Percentiles rank a stretch among this genome's conserved stretches.
Evolutionary conservation across 345 rosid species (phyloP).

Genomic region (Turnera subulata): DNA sequence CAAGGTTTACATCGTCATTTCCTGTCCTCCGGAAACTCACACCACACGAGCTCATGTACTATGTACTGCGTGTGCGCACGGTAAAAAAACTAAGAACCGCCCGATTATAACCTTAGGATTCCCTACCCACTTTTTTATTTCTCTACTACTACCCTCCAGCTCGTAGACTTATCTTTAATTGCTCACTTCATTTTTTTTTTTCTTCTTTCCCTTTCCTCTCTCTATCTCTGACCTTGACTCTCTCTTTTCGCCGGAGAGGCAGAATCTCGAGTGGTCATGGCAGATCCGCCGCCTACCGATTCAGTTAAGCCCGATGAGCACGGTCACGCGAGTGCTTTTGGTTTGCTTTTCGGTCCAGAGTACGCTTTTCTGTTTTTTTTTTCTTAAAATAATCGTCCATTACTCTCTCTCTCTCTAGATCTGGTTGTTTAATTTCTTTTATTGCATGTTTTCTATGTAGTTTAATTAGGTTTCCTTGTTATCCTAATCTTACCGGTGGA

Average conservation of each 20-base stretch:
- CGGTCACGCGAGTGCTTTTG: neutral
- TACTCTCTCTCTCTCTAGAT: neutral
- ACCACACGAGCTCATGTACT: no score
- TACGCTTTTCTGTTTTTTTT: neutral
- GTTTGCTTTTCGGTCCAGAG: constrained; percentile 16
- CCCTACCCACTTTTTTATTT: no score
- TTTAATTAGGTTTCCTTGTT: no score
- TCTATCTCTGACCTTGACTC: no score
- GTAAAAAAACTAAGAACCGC: no score
- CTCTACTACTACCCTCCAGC: no score
- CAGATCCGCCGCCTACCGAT: constrained; percentile 1
- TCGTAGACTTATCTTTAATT: no score
- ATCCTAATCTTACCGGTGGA: no score
- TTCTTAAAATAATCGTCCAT: neutral
- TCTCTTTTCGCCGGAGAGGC: neutral
- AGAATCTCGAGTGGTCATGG: neutral
- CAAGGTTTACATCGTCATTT: no score
- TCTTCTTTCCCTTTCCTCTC: neutral
- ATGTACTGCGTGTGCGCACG: no score
- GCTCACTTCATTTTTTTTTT: neutral
- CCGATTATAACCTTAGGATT: no score
- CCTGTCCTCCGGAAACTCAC: no score
- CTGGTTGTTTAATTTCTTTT: neutral
- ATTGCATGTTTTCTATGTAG: neutral
- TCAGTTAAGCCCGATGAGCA: constrained; percentile 8